Percentiles rank a stretch among this genome's conserved stretches.
These are phyloP conservation scores for Austroboletus festivus DNA, from an alignment of 768 basidiomycete genomes.

Conservation along the genomic window DNA sequence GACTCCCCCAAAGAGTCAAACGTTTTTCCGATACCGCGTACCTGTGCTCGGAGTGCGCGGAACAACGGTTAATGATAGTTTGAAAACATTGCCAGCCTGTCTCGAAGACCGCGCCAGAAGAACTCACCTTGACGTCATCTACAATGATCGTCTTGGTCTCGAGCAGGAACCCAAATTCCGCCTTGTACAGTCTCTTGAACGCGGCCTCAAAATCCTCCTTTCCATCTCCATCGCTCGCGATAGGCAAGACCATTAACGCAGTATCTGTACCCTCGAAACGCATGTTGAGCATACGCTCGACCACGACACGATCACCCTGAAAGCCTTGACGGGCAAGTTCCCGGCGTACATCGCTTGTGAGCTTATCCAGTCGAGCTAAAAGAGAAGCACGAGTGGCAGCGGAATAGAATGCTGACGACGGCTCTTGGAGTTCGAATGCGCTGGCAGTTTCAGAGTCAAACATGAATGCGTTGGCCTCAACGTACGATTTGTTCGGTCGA, in stretches of 20 bases:
- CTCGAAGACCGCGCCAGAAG: neutral
- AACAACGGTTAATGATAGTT: neutral
- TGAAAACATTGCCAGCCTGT: neutral
- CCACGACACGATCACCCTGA: conserved; percentile 59
- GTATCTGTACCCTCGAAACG: conserved; percentile 94
- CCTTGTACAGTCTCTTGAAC: conserved; percentile 77
- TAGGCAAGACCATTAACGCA: conserved; percentile 78
- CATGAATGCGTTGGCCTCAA: neutral
- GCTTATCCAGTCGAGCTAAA: conserved; percentile 62
- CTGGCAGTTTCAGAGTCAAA: conserved; percentile 35
- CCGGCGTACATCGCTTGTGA: conserved; percentile 55
- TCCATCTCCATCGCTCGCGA: conserved; percentile 46
- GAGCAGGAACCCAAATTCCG: conserved; percentile 89
- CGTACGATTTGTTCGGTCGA: neutral
- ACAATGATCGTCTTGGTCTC: conserved; percentile 82
- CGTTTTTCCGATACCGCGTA: conserved; percentile 88
- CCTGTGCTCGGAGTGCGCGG: conserved; percentile 36
- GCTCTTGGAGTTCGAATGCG: conserved; percentile 86
- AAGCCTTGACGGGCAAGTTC: conserved; percentile 85
- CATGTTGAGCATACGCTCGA: conserved; percentile 89
- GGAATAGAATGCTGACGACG: conserved; percentile 77
- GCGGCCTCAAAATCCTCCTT: conserved; percentile 73
- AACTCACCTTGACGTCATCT: conserved; percentile 82
- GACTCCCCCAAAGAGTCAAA: conserved; percentile 78
- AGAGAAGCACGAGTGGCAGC: conserved; percentile 53